phyloP scores from a whole-genome alignment of 176 grass and related monocot species.

The Ampelocalamus luodianensis region DNA sequence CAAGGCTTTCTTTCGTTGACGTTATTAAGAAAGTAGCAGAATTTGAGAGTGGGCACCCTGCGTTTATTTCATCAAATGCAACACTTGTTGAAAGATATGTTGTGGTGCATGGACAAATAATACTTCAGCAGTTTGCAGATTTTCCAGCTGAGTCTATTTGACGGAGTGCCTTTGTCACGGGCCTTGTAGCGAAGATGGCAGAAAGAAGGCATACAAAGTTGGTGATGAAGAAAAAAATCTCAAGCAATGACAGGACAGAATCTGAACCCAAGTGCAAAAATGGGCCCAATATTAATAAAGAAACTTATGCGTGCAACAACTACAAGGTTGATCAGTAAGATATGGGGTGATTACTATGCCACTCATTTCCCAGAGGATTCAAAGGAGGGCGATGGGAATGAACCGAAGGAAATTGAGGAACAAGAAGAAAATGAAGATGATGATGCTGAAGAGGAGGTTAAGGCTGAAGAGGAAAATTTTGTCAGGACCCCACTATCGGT shows the following conservation, averaged over 20 bases:
- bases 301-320: conserved; percentile 84
- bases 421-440: conserved; percentile 68
- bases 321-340: conserved; percentile 66
- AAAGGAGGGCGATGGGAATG: conserved; percentile 45
- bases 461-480: conserved; percentile 31
- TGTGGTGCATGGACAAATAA: conserved; percentile 77
- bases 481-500: conserved; percentile 35
- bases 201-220: conserved; percentile 69
- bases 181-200: conserved; percentile 64
- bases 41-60: conserved; percentile 31
- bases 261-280: conserved; percentile 65
- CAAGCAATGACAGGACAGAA: conserved; percentile 50
- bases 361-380: conserved; percentile 66
- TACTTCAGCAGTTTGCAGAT: conserved; percentile 71
- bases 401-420: conserved; percentile 54
- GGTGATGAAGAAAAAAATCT: conserved; percentile 60
- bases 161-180: conserved; percentile 57
- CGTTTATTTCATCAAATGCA: background rate
- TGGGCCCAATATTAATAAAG: conserved; percentile 44
- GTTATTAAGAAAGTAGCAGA: conserved; percentile 64
- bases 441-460: conserved; percentile 55
- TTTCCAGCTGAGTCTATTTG: conserved; percentile 58
- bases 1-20: conserved; percentile 63
- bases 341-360: conserved; percentile 75
- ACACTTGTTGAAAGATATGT: conserved; percentile 57